A percentile compares a stretch with the other conserved stretches of the same genome.
Evolutionary conservation across 306 rosid species (phyloP).

Genomic region (Medicago truncatula): DNA sequence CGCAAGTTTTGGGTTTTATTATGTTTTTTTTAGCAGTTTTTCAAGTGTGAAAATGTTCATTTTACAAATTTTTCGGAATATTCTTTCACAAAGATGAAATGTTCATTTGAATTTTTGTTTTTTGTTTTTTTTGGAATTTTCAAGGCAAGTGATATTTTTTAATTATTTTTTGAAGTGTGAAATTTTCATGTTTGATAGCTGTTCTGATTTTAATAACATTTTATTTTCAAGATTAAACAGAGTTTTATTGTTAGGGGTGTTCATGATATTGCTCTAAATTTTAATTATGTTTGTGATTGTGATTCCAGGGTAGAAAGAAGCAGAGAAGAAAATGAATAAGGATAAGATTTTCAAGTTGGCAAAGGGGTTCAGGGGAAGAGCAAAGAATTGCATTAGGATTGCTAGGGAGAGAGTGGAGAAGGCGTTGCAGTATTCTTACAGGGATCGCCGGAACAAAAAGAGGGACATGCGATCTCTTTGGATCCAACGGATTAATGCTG

Average conservation of each 20-base stretch:
- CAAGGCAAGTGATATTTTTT: neutral
- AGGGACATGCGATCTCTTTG: conserved; percentile 96
- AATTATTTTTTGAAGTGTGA: neutral
- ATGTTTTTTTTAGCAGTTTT: neutral
- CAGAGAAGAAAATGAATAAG: conserved; percentile 67
- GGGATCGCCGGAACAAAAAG: conserved; percentile 97
- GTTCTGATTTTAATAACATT: neutral
- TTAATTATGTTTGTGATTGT: neutral
- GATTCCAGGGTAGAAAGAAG: conserved; percentile 25
- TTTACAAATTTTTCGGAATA: neutral
- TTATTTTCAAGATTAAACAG: neutral
- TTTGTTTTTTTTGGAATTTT: no score
- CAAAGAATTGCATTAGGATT: conserved; percentile 94
- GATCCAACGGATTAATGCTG: conserved; percentile 95
- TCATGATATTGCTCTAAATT: neutral
- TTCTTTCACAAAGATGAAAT: neutral
- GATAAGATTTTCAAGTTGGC: conserved; percentile 86
- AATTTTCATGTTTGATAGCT: neutral
- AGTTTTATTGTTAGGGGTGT: neutral
- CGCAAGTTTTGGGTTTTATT: neutral
- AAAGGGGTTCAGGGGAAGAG: conserved; percentile 97
- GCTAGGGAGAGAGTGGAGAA: conserved; percentile 98
- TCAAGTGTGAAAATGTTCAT: neutral
- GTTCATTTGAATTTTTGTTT: no score
- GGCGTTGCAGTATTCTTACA: conserved; percentile 95